Percentiles rank a stretch among this genome's conserved stretches.
phyloP scores from a whole-genome alignment of 2,329 filamentous ascomycete species.

The Beauveria sp. region DNA sequence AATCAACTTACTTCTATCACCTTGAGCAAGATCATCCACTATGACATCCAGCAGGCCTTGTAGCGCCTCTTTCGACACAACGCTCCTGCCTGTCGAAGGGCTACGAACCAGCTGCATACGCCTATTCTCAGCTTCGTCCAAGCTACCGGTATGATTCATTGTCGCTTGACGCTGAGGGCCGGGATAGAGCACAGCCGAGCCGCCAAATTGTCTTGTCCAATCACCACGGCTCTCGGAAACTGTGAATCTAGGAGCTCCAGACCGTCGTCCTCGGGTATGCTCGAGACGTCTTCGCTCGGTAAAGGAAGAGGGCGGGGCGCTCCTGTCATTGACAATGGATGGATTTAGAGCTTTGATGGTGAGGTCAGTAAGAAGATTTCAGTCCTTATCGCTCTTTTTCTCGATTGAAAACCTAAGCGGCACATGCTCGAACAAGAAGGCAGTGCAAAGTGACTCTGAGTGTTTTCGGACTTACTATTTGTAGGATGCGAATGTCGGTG shows the following conservation, averaged over 20 bases:
- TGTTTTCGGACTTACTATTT: neutral
- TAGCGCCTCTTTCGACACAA: conserved; percentile 41
- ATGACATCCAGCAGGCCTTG: conserved; percentile 39
- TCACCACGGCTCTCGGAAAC: conserved; percentile 18
- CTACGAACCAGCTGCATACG: conserved; percentile 41
- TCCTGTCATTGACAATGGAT: neutral
- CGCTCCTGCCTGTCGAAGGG: conserved; percentile 33
- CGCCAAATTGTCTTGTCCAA: neutral
- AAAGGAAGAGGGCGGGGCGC: conserved; percentile 12
- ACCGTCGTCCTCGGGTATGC: conserved; percentile 21
- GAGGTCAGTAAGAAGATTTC: neutral
- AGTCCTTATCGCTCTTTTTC: no score
- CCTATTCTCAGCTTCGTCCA: conserved; percentile 29
- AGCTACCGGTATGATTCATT: conserved; percentile 8
- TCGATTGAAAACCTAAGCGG: no score
- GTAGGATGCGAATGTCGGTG: neutral
- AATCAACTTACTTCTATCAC: conserved; percentile 39
- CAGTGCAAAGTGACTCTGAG: no score
- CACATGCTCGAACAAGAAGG: no score
- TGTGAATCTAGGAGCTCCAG: conserved; percentile 17
- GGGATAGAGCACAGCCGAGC: neutral
- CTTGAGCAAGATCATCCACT: conserved; percentile 35
- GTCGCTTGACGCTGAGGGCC: conserved; percentile 9
- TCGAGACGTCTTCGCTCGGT: conserved; percentile 20
- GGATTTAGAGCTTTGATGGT: neutral